phyloP scores from a whole-genome alignment of 768 basidiomycete species.

The Trametes sanguinea region DNA sequence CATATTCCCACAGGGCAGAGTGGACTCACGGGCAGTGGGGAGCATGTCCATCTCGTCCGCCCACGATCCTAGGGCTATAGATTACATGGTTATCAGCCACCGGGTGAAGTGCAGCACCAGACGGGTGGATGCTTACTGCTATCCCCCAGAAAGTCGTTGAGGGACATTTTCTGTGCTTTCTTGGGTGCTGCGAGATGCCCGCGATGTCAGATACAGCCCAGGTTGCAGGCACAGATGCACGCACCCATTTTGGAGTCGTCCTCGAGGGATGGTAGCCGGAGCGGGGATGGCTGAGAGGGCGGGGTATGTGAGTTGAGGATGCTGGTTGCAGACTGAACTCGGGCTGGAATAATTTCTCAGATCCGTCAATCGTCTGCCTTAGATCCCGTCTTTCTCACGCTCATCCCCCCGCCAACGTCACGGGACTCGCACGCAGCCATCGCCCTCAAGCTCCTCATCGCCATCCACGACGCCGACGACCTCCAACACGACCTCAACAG shows the following conservation, averaged over 20 bases:
- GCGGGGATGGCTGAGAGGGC: neutral
- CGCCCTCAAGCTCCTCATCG: constrained; percentile 1
- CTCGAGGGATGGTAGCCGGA: neutral
- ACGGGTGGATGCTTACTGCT: constrained; percentile 54
- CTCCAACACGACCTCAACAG: neutral
- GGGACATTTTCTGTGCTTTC: constrained; percentile 89
- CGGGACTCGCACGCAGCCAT: constrained; percentile 7
- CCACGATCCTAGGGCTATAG: constrained; percentile 87
- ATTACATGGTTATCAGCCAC: constrained; percentile 7
- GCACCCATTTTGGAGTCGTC: constrained; percentile 36
- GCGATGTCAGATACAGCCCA: neutral
- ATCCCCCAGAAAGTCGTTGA: constrained; percentile 92
- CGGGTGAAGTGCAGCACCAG: constrained; percentile 5
- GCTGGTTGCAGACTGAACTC: constrained; percentile 19
- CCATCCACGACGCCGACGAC: constrained; percentile 5
- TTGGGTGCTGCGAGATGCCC: constrained; percentile 69
- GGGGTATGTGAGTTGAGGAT: constrained; percentile 8
- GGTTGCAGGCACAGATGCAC: neutral
- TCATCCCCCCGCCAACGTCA: constrained; percentile 5
- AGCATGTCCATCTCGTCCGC: constrained; percentile 97
- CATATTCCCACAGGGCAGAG: constrained; percentile 9
- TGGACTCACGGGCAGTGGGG: constrained; percentile 85
- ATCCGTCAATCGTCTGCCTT: constrained; percentile 6
- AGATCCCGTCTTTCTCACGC: constrained; percentile 19
- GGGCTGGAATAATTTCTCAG: constrained; percentile 23